Evolutionary conservation across 768 basidiomycete species (phyloP), one percentile per base, ranked within the genome.

Genomic region (Kwoniella dejecticola): DNA sequence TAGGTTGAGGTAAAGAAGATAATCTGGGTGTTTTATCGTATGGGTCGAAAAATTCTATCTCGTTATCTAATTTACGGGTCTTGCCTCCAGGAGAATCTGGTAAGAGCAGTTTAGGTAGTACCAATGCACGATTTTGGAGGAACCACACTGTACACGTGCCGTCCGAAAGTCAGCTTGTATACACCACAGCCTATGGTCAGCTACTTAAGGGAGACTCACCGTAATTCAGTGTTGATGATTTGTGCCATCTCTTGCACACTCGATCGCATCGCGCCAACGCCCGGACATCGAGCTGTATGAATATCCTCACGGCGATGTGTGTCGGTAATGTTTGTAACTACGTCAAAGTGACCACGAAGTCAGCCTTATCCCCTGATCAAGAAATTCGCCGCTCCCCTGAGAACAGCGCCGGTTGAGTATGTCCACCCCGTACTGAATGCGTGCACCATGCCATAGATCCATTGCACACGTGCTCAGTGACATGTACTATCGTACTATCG

Each of bases 151-250:
- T 33, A 13, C 45, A 7, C 66, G 60, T 40, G 24, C 13, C 15
- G 55, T 21, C 3, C n/a, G 11, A 31, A 13, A 42, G 17, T 41
- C 52, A 54, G 52, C 38, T 13, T 55, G 19, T 19, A 44, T n/a
- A 29, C 7, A 24, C 24, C 19, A 5, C 8, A 38, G 8, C 36
- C 36, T n/a, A 38, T 38, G 36, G 8, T 42, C 10, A 42, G 19
- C 7, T 13, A 5, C 41, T 24, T 38, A 41, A 27, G 15, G 33
- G 3, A 15, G 4, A 60, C 83, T 57, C 62, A 90, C 93, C 87
- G 75, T 95, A 94, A 79, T 96, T 96, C 62, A 95, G 77, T 0
- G 91, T 89, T 80, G 93, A 90, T 65, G 90, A 92, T 75, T 86
- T 86, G 61, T 83, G 84, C 93, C 93, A 96, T 79, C 91, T 89